These are phyloP conservation scores for Chamaecrista fasciculata DNA, from an alignment of 306 rosid genomes.

Conservation along the genomic window DNA sequence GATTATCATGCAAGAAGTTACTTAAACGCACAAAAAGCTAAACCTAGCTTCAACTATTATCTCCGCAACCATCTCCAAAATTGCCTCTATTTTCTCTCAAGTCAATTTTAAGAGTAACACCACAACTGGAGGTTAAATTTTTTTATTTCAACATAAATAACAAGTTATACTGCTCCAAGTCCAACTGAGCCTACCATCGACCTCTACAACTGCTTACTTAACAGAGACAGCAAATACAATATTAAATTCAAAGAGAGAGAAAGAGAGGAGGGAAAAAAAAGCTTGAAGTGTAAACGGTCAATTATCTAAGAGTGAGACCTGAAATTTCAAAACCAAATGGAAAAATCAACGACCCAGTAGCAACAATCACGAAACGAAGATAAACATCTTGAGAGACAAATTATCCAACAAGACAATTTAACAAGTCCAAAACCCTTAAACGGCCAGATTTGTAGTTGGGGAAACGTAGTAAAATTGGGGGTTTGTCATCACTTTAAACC, in stretches of 20 bases:
- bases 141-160: background rate
- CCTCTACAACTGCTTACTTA: background rate
- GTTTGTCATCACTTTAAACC: background rate
- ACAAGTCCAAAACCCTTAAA: constrained; percentile 8
- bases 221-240: background rate
- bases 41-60: background rate
- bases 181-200: background rate
- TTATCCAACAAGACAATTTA: background rate
- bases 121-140: background rate
- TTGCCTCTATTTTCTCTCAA: background rate
- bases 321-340: background rate
- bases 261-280: background rate
- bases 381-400: background rate
- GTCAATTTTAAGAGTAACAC: background rate
- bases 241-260: background rate
- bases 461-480: background rate
- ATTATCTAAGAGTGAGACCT: constrained; percentile 8
- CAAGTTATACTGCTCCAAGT: background rate
- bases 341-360: background rate
- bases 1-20: background rate
- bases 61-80: background rate
- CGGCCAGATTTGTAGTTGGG: background rate
- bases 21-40: background rate
- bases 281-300: background rate
- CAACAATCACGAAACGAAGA: background rate